Evolutionary conservation across 2,329 filamentous ascomycete genomes (phyloP), one percentile per base, ranked within the genome.

Genomic region (Talaromyces piceae): DNA sequence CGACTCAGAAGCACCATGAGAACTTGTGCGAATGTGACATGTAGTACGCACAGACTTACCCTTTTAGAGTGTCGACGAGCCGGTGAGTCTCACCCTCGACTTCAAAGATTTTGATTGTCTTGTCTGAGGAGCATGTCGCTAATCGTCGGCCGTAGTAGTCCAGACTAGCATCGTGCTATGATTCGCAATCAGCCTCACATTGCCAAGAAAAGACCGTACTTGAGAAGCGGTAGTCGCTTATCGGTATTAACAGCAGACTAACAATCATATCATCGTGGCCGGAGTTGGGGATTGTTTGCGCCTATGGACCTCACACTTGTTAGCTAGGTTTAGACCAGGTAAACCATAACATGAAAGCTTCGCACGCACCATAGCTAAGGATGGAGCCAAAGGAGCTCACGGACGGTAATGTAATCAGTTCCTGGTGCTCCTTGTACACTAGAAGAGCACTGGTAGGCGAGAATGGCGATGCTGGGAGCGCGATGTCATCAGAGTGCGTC

Each of bases 261-360:
- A 97, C 91, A 81, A 98, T 96, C 91, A 97, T 97, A 71, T 96
- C 91, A 86, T 97, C 91, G 77, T 98, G 93, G 67, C 87, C 86
- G 56, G 86, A 87, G 72, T 88, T 90, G 58, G 86, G 81, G 72
- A 91, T 90, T 63, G 88, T 83, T 76, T 91, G 87, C 54, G 86
- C 80, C 83, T 86, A 52, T n/a, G 53, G 37, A 51, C 12, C n/a
- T 23, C 22, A 23, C 46, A 20, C 41, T 39, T 7, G 26, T 23
- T 51, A 43, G 51, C 48, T 49, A 53, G 43, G 39, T 43, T 48
- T 22, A 49, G 46, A 33, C 27, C 39, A 49, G 26, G 25, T 53
- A 43, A 41, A 41, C 41, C 26, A 11, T 16, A 39, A 47, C 27
- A 51, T 41, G 26, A 49, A 45, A 47, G 50, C 50, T 43, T 41